phyloP scores from a whole-genome alignment of 805 yeast genomes.

The Monosporozyma unispora region DNA sequence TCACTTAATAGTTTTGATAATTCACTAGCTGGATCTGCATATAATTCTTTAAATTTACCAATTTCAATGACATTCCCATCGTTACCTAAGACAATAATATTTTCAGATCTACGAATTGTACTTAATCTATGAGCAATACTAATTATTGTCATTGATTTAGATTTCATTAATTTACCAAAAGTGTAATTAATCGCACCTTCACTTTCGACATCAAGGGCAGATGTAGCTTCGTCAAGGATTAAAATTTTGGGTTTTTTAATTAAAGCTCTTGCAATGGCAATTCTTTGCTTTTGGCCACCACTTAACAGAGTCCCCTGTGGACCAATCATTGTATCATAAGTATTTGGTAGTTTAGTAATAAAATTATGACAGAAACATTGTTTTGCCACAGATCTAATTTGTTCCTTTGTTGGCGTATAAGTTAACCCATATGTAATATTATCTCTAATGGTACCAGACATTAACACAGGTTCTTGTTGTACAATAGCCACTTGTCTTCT shows the following conservation, averaged over 20 bases:
- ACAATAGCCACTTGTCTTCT: constrained; percentile 62
- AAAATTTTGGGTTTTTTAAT: constrained; percentile 64
- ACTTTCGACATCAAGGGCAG: constrained; percentile 73
- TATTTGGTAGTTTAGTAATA: constrained; percentile 50
- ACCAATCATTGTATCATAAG: constrained; percentile 57
- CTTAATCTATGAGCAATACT: constrained; percentile 91
- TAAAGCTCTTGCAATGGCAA: constrained; percentile 80
- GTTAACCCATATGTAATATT: constrained; percentile 64
- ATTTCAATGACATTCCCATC: constrained; percentile 76
- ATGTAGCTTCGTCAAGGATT: constrained; percentile 81
- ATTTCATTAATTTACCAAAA: constrained; percentile 49
- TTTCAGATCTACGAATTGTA: constrained; percentile 79
- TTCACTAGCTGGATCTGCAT: constrained; percentile 36
- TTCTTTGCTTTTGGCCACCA: constrained; percentile 89
- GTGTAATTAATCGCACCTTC: constrained; percentile 74
- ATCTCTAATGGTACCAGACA: constrained; percentile 74
- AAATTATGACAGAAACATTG: constrained; percentile 52
- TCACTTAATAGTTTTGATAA: constrained; percentile 33
- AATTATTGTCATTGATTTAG: constrained; percentile 63
- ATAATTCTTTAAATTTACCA: constrained; percentile 54
- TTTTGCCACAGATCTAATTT: constrained; percentile 39
- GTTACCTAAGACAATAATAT: constrained; percentile 72
- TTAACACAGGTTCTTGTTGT: constrained; percentile 66
- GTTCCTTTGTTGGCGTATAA: constrained; percentile 52
- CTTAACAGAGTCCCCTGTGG: constrained; percentile 62